Evolutionary conservation across 2,329 filamentous ascomycete species (phyloP), one percentile per base, ranked within the genome.

Genomic region (Fusarium fujikuroi): DNA sequence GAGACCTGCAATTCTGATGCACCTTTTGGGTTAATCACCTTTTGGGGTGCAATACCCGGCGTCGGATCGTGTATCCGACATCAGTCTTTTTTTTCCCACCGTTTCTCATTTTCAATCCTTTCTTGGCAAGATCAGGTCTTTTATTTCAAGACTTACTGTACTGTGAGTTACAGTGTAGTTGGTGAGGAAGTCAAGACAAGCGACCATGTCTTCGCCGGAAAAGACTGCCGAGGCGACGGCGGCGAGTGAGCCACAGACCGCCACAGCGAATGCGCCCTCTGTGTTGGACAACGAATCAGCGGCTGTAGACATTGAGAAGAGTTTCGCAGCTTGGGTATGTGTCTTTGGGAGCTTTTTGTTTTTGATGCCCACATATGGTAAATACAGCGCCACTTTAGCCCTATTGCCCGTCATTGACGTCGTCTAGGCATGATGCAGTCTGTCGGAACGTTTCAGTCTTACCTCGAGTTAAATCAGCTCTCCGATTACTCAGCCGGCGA

Each of bases 391-490:
- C 30, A 25, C 12, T 37, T 10, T 25, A n/a, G 23, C 8, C n/a
- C 6, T n/a, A 14, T 25, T 19, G 8, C 9, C 12, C 28, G 9
- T 39, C 1, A 5, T 19, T 52, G 18, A 66, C 25, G 4, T n/a
- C 4, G 4, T 14, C 21, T 8, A 67, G 64, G 64, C 1, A 67
- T 67, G 64, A 67, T 67, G 64, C 64, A 67, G 47, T 67, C 64
- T 15, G 53, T 67, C 4, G 64, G 64, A 23, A 66, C 63, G 1
- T 67, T 23, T 14, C 64, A 67, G 16, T 67, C 64, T 11, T 67
- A 67, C 21, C 64, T 67, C 2, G 64, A 66, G 21, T 15, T 67
- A 3, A 66, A 67, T 19, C 64, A 67, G 23, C 53, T 67, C 15
- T 49, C 52, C 5, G 28, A 66, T n/a, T 67, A 67, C 9, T 59